Base-by-base conservation (phyloP, 768 basidiomycete species). In the Suillus plorans region DNA sequence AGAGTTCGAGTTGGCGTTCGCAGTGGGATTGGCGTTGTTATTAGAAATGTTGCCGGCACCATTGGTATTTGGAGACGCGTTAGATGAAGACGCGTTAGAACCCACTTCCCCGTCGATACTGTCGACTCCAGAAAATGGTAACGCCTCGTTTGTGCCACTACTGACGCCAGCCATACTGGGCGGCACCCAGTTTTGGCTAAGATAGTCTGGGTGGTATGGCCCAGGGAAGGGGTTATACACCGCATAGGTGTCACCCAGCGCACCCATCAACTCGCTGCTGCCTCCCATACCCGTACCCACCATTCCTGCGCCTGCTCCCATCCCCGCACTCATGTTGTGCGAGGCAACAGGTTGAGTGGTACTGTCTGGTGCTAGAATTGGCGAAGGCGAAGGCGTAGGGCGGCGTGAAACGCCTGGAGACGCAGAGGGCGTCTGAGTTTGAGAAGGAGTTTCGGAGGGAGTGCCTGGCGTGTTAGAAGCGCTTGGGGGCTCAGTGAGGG, bases 401-500 rank as follows among this genome's bases (percentile, higher is more conserved):
- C 91, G 89, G 13, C 89, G 86, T 72, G 88, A 90, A 34, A 86
- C 86, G 18, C 87, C 89, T 0, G 90, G 91, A 70, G 88, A 90
- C 4, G 86, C 89, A 7, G 92, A 91, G 0, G 89, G 87, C 0
- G 53, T 41, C 12, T 63, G 62, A 5, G 89, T 78, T 34, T 89
- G 88, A 6, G 86, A 86, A 73, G 85, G 88, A 49, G 86, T 84
- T 25, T 87, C 88, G 0, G 88, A 88, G 70, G 85, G 87, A 5
- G 88, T 87, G 10, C 89, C 89, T 6, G 87, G 89, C 0, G 89
- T 90, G 65, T 91, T 89, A 57, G 87, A 83, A 25, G 80, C 74
- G 50, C 79, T 81, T 66, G 78, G 79, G 18, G 41, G 8, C 3
- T 59, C 58, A 1, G 58, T 13, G 12, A 59, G 58, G 3, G 58